Percentiles rank a stretch among this genome's conserved stretches.
These are phyloP conservation scores for Juglanconis oblonga DNA, from an alignment of 2,329 filamentous ascomycete species.

Conservation along the genomic window DNA sequence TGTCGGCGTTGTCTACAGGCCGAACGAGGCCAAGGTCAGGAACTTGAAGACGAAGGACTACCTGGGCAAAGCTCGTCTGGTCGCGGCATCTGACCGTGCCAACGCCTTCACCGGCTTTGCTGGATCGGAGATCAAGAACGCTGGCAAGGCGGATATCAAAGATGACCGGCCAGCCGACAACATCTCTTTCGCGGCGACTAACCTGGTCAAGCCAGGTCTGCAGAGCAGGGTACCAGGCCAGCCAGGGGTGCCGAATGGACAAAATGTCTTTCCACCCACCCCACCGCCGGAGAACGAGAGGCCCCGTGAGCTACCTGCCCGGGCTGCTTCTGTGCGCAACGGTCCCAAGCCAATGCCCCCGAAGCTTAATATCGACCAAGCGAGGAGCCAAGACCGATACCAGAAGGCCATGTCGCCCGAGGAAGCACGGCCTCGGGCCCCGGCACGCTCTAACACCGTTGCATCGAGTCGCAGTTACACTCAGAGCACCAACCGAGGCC, in stretches of 20 bases:
- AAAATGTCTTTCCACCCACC: constrained; percentile 94
- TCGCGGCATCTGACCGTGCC: constrained; percentile 78
- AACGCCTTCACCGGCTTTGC: constrained; percentile 82
- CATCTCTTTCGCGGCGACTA: constrained; percentile 87
- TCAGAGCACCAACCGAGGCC: constrained; percentile 33
- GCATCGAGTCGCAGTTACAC: constrained; percentile 43
- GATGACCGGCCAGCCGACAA: constrained; percentile 82
- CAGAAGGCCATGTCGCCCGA: constrained; percentile 50
- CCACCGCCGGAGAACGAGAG: constrained; percentile 89
- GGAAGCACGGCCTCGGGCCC: constrained; percentile 34
- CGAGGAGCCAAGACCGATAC: constrained; percentile 50
- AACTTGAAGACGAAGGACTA: constrained; percentile 98
- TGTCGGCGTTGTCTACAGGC: constrained; percentile 90
- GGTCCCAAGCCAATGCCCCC: constrained; percentile 60
- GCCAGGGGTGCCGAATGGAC: constrained; percentile 53
- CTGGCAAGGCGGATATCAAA: constrained; percentile 52
- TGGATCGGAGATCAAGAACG: constrained; percentile 75
- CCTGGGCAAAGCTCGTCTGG: constrained; percentile 88
- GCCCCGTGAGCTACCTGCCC: constrained; percentile 39
- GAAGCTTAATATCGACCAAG: constrained; percentile 60
- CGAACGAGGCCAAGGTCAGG: constrained; percentile 96
- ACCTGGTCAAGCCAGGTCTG: constrained; percentile 84
- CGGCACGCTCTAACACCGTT: constrained; percentile 43
- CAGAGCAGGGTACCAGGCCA: constrained; percentile 65
- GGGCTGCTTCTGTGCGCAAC: constrained; percentile 60